Base-by-base conservation (phyloP, 257 asterid species). In the Solanum ossicruentum region DNA sequence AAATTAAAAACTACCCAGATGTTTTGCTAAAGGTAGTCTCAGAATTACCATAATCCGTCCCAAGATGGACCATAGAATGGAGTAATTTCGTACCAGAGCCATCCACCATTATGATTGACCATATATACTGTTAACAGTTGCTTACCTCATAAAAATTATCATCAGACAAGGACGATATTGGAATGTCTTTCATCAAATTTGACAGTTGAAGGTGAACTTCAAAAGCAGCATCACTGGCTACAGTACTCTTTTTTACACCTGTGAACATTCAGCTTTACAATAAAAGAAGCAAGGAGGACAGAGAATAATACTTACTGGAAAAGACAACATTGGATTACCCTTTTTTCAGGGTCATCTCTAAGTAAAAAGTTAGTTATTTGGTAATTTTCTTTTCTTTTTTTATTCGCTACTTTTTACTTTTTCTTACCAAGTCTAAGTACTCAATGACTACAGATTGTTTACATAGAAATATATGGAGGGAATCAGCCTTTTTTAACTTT, bases 101-200 rank as follows among this genome's bases (percentile, higher is more conserved):
- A 75, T 75, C 73, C 73, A 81, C 41, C 75, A 81, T 16, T 36
- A 58, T n/a, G 16, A 81, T 81, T 63, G 56, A 81, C 55, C 56
- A 81, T 41, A 8, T 43, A 81, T 81, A 51, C 57, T 8, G 39
- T 20, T 45, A 82, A 23, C 23, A 69, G 39, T n/a, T 20, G 58
- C 80, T 88, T 92, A 96, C 99, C 98, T 91, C 91, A 10, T 90
- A 86, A 89, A 96, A 91, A 86, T 90, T 89, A 83, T 91, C 98
- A 84, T 95, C 97, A 3, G 99, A 96, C 81, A 96, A 87, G 91
- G 79, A 87, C 86, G 84, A 79, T 69, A 93, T 32, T 81, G 91
- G 87, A 81, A 93, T 82, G 65, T 89, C 93, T 77, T 88, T 91
- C 81, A 89, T 80, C 84, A 84, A 85, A 89, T 92, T 91, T 84